phyloP scores from a whole-genome alignment of 495 filamentous ascomycete genomes.

The Tuber brumale region DNA sequence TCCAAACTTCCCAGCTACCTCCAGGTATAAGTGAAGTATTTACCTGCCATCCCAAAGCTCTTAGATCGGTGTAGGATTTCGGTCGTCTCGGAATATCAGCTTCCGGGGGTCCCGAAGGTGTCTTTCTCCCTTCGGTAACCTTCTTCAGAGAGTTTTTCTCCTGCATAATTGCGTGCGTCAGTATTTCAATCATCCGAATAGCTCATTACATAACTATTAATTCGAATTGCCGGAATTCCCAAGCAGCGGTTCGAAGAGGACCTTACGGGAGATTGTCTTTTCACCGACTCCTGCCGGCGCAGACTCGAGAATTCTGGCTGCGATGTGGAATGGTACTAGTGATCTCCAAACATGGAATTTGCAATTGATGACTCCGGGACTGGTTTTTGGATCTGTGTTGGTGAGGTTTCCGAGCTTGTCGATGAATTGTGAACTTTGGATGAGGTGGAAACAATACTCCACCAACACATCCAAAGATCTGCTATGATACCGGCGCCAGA shows the following conservation, averaged over 20 bases:
- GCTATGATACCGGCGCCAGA: background rate
- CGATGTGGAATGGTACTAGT: slow-evolving; percentile 40
- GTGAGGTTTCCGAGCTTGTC: background rate
- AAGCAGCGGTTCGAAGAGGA: slow-evolving; percentile 30
- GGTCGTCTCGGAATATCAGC: slow-evolving; percentile 56
- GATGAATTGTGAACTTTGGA: background rate
- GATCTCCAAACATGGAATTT: slow-evolving; percentile 42
- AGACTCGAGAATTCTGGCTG: slow-evolving; percentile 26
- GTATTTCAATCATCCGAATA: slow-evolving; percentile 18
- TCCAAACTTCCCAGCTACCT: slow-evolving; percentile 45
- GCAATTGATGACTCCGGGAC: slow-evolving; percentile 7
- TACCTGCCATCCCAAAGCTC: slow-evolving; percentile 55
- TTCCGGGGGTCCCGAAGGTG: slow-evolving; percentile 50
- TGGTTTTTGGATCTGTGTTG: background rate
- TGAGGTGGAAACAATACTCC: background rate
- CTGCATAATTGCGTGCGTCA: background rate
- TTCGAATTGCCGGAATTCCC: background rate
- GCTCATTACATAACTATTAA: background rate
- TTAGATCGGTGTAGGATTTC: slow-evolving; percentile 64
- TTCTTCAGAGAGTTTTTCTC: slow-evolving; percentile 44
- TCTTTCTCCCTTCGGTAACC: slow-evolving; percentile 45
- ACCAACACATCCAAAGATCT: background rate
- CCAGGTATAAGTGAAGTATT: slow-evolving; percentile 44
- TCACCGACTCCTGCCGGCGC: slow-evolving; percentile 33
- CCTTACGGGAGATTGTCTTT: slow-evolving; percentile 31